Evolutionary conservation across 2,329 filamentous ascomycete genomes (phyloP), one percentile per base, ranked within the genome.

Genomic region (Cladorrhinum sp.): DNA sequence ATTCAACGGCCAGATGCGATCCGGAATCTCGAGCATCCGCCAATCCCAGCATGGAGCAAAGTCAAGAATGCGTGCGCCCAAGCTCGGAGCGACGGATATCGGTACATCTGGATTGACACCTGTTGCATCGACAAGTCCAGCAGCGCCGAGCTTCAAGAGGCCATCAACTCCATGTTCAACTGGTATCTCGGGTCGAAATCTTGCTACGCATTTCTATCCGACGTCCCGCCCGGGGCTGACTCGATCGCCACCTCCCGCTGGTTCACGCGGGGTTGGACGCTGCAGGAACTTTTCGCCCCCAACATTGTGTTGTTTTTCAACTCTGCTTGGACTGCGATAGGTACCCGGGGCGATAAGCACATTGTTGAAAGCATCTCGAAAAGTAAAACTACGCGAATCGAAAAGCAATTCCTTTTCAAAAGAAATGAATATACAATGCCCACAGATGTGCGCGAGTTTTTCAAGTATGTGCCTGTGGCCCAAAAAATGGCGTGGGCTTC

Each of bases 261-360:
- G 73, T 75, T 75, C 56, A 70, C 66, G 0, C 64, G 80, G 82
- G 73, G 73, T n/a, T 67, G 60, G 65, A 66, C 63, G 0, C 32
- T 88, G 64, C 88, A 88, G 69, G 85, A 91, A 72, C 85, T 89
- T 0, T 78, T 91, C 3, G 88, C 74, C 0, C 73, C 73, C 1
- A 16, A 13, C 1, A 41, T 61, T 0, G 18, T 75, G 0, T n/a
- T 61, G 2, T 76, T 78, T 60, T 75, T 68, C 62, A 63, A 70
- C 41, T 9, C 12, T 0, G 45, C 54, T 3, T 76, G 73, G 74
- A 22, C 36, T 13, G 8, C 41, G 20, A 45, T 3, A 20, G 16
- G 41, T 18, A 8, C 8, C 16, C 41, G 41, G 16, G n/a, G 41
- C 8, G 18, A 45, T 41, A 3, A 5, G 6, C 10, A 41, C 16